Conservation (phyloP, 169 alveolate genomes). For the Plasmodium reichenowi region DNA sequence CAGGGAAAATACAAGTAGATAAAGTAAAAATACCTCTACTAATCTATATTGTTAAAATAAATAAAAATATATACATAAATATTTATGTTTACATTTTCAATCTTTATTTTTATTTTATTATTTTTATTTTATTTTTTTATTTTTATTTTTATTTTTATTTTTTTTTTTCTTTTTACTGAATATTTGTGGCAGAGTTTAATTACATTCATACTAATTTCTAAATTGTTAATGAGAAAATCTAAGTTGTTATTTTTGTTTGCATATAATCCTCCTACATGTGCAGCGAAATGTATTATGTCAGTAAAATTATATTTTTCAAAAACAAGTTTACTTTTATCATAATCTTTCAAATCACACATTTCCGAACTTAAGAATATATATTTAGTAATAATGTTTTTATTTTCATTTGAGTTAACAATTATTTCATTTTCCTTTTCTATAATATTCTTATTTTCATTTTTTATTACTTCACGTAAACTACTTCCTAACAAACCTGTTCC, state of each 20-base stretch:
- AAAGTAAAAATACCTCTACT: constrained; percentile 67
- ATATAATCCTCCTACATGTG: constrained; percentile 61
- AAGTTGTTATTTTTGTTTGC: constrained; percentile 63
- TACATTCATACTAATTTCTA: constrained; percentile 60
- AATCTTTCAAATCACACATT: constrained; percentile 68
- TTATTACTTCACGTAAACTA: constrained; percentile 60
- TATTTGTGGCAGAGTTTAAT: constrained; percentile 60
- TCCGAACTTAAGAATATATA: constrained; percentile 71
- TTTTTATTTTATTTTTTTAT: neutral
- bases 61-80: neutral
- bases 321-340: constrained; percentile 29
- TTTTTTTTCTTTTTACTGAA: constrained; percentile 19
- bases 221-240: constrained; percentile 36
- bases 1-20: constrained; percentile 73
- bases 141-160: neutral
- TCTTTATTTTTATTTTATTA: neutral
- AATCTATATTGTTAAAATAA: constrained; percentile 24
- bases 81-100: constrained; percentile 5
- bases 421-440: constrained; percentile 61
- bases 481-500: constrained; percentile 73
- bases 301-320: constrained; percentile 61
- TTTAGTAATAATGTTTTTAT: constrained; percentile 40
- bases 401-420: constrained; percentile 59
- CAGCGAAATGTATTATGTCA: constrained; percentile 74
- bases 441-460: constrained; percentile 20